These are phyloP conservation scores for Penicillium sumatraense DNA, from an alignment of 2,329 filamentous ascomycete genomes.

Conservation along the genomic window DNA sequence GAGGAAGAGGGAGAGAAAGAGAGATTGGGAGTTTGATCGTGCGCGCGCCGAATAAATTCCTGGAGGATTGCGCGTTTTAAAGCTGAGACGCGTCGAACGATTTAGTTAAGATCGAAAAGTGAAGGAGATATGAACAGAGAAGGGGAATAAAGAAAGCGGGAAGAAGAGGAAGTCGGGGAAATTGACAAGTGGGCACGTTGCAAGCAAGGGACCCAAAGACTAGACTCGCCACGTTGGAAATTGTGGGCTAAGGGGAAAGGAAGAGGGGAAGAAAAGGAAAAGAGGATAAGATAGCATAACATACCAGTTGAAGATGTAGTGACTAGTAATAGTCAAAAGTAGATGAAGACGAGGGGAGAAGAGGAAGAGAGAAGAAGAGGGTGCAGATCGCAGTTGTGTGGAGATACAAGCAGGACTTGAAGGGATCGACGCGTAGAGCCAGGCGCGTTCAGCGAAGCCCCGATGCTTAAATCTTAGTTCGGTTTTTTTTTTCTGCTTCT, in stretches of 20 bases:
- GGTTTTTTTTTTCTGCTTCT: slow-evolving; percentile 26
- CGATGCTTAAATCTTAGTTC: slow-evolving; percentile 48
- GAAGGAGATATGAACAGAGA: not conserved
- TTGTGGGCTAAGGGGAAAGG: too few species aligned
- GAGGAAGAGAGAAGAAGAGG: slow-evolving; percentile 12
- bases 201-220: slow-evolving; percentile 24
- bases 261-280: too few species aligned
- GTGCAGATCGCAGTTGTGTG: slow-evolving; percentile 19
- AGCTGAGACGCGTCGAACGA: slow-evolving; percentile 38
- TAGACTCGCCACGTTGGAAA: slow-evolving; percentile 22
- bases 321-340: not conserved
- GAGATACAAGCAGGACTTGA: slow-evolving; percentile 18
- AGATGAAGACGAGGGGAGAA: slow-evolving; percentile 1
- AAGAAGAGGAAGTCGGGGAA: slow-evolving; percentile 19
- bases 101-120: not conserved
- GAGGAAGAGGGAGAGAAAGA: too few species aligned
- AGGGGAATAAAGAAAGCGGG: not conserved
- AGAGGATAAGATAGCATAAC: not conserved
- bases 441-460: slow-evolving; percentile 21
- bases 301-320: not conserved
- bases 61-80: not conserved
- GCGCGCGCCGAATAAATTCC: slow-evolving; percentile 14
- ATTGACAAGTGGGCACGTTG: slow-evolving; percentile 25
- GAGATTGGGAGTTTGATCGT: slow-evolving; percentile 32
- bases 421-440: slow-evolving; percentile 28